A percentile compares a stretch with the other conserved stretches of the same genome.
phyloP scores from a whole-genome alignment of 495 filamentous ascomycete genomes.

The Apodospora peruviana region DNA sequence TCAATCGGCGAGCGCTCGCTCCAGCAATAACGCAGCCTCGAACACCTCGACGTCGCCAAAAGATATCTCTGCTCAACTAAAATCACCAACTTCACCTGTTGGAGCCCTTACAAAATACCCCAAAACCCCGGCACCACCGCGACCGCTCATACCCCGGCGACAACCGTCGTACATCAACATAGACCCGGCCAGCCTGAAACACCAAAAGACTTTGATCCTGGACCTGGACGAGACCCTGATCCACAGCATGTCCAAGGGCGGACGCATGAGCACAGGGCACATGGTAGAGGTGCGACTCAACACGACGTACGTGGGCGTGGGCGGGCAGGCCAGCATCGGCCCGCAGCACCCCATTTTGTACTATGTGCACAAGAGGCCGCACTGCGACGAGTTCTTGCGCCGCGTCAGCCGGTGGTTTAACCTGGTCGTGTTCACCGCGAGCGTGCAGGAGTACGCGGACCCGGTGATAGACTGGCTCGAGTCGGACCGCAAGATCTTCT shows the following conservation, averaged over 20 bases:
- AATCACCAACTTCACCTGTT: conserved; percentile 87
- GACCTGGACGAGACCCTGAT: conserved; percentile 97
- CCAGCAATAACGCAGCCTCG: conserved; percentile 6
- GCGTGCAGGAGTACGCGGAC: conserved; percentile 97
- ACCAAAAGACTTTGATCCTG: conserved; percentile 87
- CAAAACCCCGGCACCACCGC: conserved; percentile 77
- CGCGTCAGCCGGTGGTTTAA: conserved; percentile 97
- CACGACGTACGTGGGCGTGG: conserved; percentile 54
- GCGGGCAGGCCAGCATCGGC: conserved; percentile 60
- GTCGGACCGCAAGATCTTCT: conserved; percentile 92
- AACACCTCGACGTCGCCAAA: conserved; percentile 19
- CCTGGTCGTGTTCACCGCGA: conserved; percentile 93
- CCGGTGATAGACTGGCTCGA: conserved; percentile 99
- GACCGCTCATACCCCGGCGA: conserved; percentile 79
- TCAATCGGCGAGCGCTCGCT: conserved; percentile 35
- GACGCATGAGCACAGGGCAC: conserved; percentile 91
- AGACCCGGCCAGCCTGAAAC: conserved; percentile 39
- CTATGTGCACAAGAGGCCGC: conserved; percentile 95
- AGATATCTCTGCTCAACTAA: conserved; percentile 54
- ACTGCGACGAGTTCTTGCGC: conserved; percentile 94
- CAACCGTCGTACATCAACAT: conserved; percentile 70
- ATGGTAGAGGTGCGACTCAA: conserved; percentile 97
- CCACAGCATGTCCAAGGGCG: conserved; percentile 94
- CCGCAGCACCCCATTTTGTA: conserved; percentile 96
- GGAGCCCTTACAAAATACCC: conserved; percentile 82